These are phyloP conservation scores for Backusella psychrophila DNA, from an alignment of 192 early-diverging fungal genomes.

Conservation along the genomic window DNA sequence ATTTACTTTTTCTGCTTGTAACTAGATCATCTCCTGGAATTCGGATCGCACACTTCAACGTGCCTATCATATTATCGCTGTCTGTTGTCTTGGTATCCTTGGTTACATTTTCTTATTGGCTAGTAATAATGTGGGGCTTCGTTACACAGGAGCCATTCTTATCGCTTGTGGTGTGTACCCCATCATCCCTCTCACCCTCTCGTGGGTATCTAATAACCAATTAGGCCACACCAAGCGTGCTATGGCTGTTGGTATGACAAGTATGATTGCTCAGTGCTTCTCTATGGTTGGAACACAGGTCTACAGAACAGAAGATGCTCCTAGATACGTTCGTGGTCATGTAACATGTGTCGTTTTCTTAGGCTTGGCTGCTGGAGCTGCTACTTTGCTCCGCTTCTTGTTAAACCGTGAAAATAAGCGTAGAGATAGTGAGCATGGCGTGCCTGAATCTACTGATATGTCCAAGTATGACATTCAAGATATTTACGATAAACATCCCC, in stretches of 20 bases:
- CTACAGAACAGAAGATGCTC: slow-evolving; percentile 47
- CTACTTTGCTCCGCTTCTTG: slow-evolving; percentile 19
- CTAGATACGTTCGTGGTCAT: slow-evolving; percentile 51
- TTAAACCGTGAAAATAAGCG: slow-evolving; percentile 34
- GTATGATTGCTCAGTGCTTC: slow-evolving; percentile 53
- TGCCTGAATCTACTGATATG: slow-evolving; percentile 9
- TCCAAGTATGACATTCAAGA: not conserved
- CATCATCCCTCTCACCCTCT: slow-evolving; percentile 39
- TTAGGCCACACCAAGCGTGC: slow-evolving; percentile 60
- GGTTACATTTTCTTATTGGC: slow-evolving; percentile 50
- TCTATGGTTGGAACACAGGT: slow-evolving; percentile 59
- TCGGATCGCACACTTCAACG: slow-evolving; percentile 51
- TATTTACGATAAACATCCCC: slow-evolving; percentile 2
- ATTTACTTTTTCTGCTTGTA: not conserved
- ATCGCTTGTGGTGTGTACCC: slow-evolving; percentile 43
- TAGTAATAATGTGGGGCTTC: slow-evolving; percentile 32
- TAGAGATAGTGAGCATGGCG: slow-evolving; percentile 16
- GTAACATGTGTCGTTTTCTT: slow-evolving; percentile 25
- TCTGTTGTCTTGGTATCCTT: slow-evolving; percentile 23
- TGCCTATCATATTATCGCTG: slow-evolving; percentile 35
- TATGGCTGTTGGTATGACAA: slow-evolving; percentile 46
- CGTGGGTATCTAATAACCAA: slow-evolving; percentile 62
- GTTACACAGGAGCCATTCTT: slow-evolving; percentile 17
- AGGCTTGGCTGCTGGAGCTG: slow-evolving; percentile 10
- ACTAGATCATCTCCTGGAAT: slow-evolving; percentile 35